These are phyloP conservation scores for Pythium sp. DNA, from an alignment of 352 stramenopile species.

Conservation along the genomic window DNA sequence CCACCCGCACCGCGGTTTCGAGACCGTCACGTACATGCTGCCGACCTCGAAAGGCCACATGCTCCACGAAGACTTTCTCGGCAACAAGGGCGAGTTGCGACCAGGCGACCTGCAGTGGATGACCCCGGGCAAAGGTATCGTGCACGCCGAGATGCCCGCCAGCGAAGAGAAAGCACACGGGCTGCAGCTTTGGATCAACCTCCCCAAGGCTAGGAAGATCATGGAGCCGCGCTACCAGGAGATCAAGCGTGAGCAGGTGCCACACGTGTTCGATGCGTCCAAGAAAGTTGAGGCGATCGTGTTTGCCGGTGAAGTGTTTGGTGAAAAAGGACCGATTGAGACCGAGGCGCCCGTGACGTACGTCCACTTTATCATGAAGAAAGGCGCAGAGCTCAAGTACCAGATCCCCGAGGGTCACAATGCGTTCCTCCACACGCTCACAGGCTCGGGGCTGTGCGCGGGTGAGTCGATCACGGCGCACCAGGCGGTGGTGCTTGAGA, in stretches of 20 bases:
- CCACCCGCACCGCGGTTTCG: conserved; percentile 91
- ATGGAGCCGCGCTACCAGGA: conserved; percentile 32
- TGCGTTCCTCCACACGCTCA: conserved; percentile 25
- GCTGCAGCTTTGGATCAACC: conserved; percentile 32
- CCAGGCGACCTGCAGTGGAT: conserved; percentile 63
- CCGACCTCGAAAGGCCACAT: conserved; percentile 72
- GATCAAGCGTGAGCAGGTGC: conserved; percentile 20
- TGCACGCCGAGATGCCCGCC: conserved; percentile 32
- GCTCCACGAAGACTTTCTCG: conserved; percentile 81
- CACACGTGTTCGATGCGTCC: conserved; percentile 13
- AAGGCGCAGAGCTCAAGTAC: conserved; percentile 15
- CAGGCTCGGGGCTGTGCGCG: conserved; percentile 1
- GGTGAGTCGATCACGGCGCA: conserved; percentile 8
- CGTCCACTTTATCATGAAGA: conserved; percentile 26
- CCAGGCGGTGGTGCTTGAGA: conserved; percentile 40
- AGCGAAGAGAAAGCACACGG: conserved; percentile 16
- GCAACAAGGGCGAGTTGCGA: conserved; percentile 47
- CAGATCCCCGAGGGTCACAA: conserved; percentile 20
- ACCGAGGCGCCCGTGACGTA: conserved; percentile 30
- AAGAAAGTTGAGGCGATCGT: conserved; percentile 23
- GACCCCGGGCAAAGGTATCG: conserved; percentile 42
- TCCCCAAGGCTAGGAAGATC: conserved; percentile 24
- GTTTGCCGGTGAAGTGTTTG: conserved; percentile 29
- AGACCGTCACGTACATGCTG: conserved; percentile 91
- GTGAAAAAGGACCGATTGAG: conserved; percentile 20